Evolutionary conservation across 192 early-diverging fungal species (phyloP), one percentile per base, ranked within the genome.

Genomic region (Spizellomyces punctatus): DNA sequence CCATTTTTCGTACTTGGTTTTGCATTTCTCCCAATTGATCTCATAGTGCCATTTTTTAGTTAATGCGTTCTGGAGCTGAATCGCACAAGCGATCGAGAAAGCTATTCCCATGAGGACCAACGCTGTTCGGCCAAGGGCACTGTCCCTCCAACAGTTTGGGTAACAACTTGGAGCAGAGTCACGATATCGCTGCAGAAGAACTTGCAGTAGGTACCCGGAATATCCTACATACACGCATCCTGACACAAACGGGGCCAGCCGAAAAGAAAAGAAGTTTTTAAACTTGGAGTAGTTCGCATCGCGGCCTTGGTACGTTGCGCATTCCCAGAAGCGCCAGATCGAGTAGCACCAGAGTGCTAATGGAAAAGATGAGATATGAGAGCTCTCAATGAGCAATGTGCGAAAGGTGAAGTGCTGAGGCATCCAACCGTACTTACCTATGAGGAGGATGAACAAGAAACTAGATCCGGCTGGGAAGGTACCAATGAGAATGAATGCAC

Each of bases 311-410:
- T 73, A 80, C 12, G 75, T 72, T 42, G 45, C 42, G 41, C 64
- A 75, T 69, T 84, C 82, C 79, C 82, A 84, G 57, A 83, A 81
- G 21, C 82, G 70, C 82, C 82, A 83, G 10, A 81, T 61, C 41
- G 79, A 46, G 54, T 83, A 83, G 67, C 76, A 81, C 49, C 75
- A 73, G 2, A 83, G 58, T n/a, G 64, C 72, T 74, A 49, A 22
- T 54, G 69, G 8, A 27, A 41, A 7, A 44, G 21, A 59, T 36
- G 27, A 36, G 27, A 36, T 36, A 36, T 2, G 27, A 36, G 3
- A 36, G 3, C 27, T 3, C 48, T 0, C 6, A 19, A 19, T 1
- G 3, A 41, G 41, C 16, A 12, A 2, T 41, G 41, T 61, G 61
- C 46, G 42, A 63, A 46, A 8, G 5, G 17, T 1, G n/a, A 46